phyloP scores from a whole-genome alignment of 306 rosid genomes.

The Inga laurina region DNA sequence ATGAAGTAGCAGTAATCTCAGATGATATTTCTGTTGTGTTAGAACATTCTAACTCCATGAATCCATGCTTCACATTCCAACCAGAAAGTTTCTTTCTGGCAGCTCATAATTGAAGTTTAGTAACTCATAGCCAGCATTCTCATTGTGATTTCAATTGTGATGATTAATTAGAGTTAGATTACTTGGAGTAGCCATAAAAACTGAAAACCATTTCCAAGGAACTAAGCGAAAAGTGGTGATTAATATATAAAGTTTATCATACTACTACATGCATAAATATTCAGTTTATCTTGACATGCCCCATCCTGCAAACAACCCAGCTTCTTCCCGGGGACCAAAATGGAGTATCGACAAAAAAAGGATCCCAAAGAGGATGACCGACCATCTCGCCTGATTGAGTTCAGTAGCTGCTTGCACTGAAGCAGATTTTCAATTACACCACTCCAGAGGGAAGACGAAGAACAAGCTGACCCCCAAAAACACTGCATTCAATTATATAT shows the following conservation, averaged over 20 bases:
- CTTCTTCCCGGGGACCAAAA: constrained; percentile 45
- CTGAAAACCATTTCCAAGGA: constrained; percentile 18
- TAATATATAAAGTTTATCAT: constrained; percentile 25
- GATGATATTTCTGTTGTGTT: not conserved
- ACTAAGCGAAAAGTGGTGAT: constrained; percentile 22
- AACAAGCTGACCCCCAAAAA: constrained; percentile 97
- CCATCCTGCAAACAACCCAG: constrained; percentile 61
- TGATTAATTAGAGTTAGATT: not conserved
- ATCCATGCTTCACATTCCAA: not conserved
- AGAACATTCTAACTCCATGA: not conserved
- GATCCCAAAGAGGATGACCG: constrained; percentile 44
- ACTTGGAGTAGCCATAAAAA: constrained; percentile 4
- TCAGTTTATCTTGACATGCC: constrained; percentile 47
- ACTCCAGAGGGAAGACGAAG: constrained; percentile 98
- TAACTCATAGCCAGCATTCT: not conserved
- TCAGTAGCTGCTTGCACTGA: constrained; percentile 28
- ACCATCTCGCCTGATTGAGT: constrained; percentile 49
- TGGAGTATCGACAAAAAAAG: constrained; percentile 43
- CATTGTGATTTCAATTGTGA: not conserved
- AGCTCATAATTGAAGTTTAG: not conserved
- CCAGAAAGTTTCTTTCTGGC: not conserved
- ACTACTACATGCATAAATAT: constrained; percentile 48
- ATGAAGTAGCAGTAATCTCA: not conserved
- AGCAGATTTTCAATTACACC: constrained; percentile 56
- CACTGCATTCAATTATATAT: constrained; percentile 56